These are phyloP conservation scores for Microcyclosporella mali DNA, from an alignment of 2,329 filamentous ascomycete species.

Conservation along the genomic window DNA sequence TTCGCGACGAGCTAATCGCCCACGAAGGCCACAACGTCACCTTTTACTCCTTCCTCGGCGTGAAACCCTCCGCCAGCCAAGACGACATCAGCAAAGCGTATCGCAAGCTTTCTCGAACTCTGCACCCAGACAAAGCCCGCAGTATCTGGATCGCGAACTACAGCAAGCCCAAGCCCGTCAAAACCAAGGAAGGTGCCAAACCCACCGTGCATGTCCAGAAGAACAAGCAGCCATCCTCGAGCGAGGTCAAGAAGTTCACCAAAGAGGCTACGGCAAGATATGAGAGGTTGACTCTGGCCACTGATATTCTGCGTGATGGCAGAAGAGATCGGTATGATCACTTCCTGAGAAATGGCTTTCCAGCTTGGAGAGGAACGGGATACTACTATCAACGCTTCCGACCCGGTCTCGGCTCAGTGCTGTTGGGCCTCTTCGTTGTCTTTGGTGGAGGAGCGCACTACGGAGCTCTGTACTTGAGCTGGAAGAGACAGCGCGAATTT, in stretches of 20 bases:
- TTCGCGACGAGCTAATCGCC: constrained; percentile 76
- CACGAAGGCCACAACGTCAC: constrained; percentile 72
- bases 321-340: constrained; percentile 86
- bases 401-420: constrained; percentile 78
- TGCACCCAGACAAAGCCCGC: constrained; percentile 95
- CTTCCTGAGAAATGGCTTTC: constrained; percentile 89
- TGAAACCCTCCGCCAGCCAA: constrained; percentile 64
- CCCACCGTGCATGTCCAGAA: constrained; percentile 59
- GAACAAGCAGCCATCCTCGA: constrained; percentile 63
- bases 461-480: constrained; percentile 73
- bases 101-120: constrained; percentile 72
- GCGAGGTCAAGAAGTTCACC: constrained; percentile 69
- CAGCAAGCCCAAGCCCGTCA: constrained; percentile 45
- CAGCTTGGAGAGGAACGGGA: constrained; percentile 90
- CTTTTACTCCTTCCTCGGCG: constrained; percentile 89
- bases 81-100: constrained; percentile 93
- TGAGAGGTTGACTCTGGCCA: constrained; percentile 75
- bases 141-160: constrained; percentile 71
- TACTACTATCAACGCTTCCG: constrained; percentile 97
- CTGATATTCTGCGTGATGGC: constrained; percentile 75
- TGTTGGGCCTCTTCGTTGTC: constrained; percentile 73
- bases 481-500: constrained; percentile 86
- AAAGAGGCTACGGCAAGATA: constrained; percentile 80
- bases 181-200: constrained; percentile 42
- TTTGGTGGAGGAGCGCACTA: constrained; percentile 85